Evolutionary conservation across 768 basidiomycete species (phyloP), one percentile per base, ranked within the genome.

Genomic region (Boletus patriciae): DNA sequence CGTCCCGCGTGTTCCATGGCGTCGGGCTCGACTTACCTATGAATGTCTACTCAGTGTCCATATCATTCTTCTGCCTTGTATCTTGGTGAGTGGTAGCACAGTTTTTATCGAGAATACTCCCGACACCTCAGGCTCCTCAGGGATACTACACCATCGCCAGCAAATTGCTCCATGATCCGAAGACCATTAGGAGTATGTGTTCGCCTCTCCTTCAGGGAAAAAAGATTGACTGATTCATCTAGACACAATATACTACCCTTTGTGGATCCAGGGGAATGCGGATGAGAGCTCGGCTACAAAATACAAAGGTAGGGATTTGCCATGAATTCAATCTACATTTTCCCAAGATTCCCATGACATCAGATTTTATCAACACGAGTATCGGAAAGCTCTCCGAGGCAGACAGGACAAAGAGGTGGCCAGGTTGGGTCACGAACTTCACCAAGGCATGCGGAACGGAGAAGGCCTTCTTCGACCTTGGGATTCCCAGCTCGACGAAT

Each of bases 31-130:
- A 31, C 9, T 54, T 31, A 55, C 15, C 2, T 5, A 25, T 6
- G n/a, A 4, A 4, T 29, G 4, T n/a, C 23, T 18, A 15, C 9
- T 8, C 43, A 56, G 55, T 23, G 18, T 45, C 10, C 52, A 54
- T 4, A 54, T 56, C 18, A 6, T 45, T 15, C 37, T 56, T n/a
- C n/a, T 45, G 3, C 55, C 55, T 46, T 54, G 55, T 16, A 54
- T 56, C 29, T 23, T 56, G 52, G 55, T 56, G n/a, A 31, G 55
- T 40, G 6, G 3, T 8, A 13, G 27, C n/a, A 11, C 13, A 3
- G 11, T 40, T 12, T 31, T 7, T 33, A 1, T 31, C 13, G 12
- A 33, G 8, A 25, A 29, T 9, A 13, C 13, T 37, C 1, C 33
- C 1, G 9, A 56, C 23, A 23, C n/a, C 2, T 46, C 25, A n/a